Conservation (phyloP, 202 grass and related monocot species). For the Panicum hallii region DNA sequence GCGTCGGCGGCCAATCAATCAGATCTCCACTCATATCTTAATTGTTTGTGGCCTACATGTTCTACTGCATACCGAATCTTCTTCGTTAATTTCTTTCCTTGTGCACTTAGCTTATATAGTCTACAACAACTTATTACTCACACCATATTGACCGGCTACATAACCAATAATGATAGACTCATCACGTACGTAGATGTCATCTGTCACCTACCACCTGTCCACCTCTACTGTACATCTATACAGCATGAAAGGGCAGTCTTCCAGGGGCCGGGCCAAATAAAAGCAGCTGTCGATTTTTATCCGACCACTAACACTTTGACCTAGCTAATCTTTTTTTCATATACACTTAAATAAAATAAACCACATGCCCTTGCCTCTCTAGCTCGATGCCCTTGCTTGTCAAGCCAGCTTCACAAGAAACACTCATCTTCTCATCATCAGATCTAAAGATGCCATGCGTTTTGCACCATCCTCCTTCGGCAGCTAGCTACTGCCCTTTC, state of each 20-base stretch:
- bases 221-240: not conserved
- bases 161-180: no score
- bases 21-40: not conserved
- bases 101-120: not conserved
- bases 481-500: not conserved
- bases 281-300: constrained; percentile 13
- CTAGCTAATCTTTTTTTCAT: not conserved
- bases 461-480: not conserved
- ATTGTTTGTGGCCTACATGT: constrained; percentile 32
- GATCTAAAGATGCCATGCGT: not conserved
- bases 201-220: not conserved
- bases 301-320: not conserved
- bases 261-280: not conserved
- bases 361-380: not conserved
- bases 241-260: not conserved
- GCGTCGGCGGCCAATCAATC: not conserved
- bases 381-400: not conserved
- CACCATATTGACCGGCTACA: no score
- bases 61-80: not conserved
- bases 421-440: no score
- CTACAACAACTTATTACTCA: not conserved
- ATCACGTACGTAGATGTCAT: constrained; percentile 4
- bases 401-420: not conserved
- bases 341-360: not conserved
- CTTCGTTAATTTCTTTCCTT: not conserved